These are phyloP conservation scores for Cladobotryum protrusum DNA, from an alignment of 2,329 filamentous ascomycete genomes.

Conservation along the genomic window DNA sequence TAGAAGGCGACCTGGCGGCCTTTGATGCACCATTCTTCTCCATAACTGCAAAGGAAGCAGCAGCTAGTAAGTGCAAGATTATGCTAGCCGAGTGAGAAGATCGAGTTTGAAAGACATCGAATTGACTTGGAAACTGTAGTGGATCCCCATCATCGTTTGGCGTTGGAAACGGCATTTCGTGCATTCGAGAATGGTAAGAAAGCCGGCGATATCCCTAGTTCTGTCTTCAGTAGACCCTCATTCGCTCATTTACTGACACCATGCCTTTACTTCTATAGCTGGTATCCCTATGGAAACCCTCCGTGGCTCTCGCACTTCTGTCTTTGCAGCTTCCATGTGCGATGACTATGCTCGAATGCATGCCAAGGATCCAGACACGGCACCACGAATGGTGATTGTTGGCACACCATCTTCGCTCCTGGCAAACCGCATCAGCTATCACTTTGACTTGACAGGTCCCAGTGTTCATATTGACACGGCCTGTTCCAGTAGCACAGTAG, in stretches of 20 bases:
- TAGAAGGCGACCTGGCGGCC: not conserved
- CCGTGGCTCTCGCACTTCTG: conserved; percentile 24
- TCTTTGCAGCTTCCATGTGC: conserved; percentile 33
- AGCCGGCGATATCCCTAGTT: too few species aligned
- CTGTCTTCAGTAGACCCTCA: too few species aligned
- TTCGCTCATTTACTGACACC: too few species aligned
- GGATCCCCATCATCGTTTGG: conserved; percentile 11
- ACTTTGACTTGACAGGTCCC: conserved; percentile 40
- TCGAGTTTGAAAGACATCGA: too few species aligned
- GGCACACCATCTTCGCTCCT: conserved; percentile 36
- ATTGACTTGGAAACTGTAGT: too few species aligned
- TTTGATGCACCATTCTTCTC: conserved; percentile 23
- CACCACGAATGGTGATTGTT: conserved; percentile 30
- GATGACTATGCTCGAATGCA: conserved; percentile 33
- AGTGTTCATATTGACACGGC: conserved; percentile 45
- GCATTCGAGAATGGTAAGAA: conserved; percentile 9
- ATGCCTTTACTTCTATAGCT: too few species aligned
- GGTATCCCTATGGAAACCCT: conserved; percentile 26
- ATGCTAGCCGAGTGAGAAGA: too few species aligned
- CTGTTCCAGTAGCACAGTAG: conserved; percentile 41
- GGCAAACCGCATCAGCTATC: conserved; percentile 40
- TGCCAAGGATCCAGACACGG: conserved; percentile 23
- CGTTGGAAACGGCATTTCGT: conserved; percentile 8
- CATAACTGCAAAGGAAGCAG: conserved; percentile 16
- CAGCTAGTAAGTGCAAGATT: too few species aligned